phyloP scores from a whole-genome alignment of 169 alveolate species.

The Plasmodium malariae region DNA sequence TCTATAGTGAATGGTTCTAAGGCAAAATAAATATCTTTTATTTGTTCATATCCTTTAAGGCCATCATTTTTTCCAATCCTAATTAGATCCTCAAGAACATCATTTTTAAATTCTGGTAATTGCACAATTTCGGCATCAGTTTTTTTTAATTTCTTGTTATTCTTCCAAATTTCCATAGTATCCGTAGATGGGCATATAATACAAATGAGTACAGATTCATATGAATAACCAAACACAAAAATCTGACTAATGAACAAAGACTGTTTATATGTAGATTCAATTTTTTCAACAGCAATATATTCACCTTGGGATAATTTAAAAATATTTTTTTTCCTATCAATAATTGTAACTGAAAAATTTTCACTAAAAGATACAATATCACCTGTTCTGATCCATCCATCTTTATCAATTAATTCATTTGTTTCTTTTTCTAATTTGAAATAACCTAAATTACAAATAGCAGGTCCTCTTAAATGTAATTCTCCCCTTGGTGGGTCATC shows the following conservation, averaged over 20 bases:
- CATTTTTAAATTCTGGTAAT: constrained; percentile 69
- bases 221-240: constrained; percentile 82
- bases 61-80: constrained; percentile 77
- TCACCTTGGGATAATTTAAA: constrained; percentile 97
- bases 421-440: constrained; percentile 92
- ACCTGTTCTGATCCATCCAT: constrained; percentile 95
- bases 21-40: constrained; percentile 83
- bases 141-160: constrained; percentile 66
- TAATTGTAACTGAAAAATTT: constrained; percentile 91
- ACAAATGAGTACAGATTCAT: constrained; percentile 74
- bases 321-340: constrained; percentile 96
- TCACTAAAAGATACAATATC: constrained; percentile 91
- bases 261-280: constrained; percentile 85
- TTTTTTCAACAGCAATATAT: constrained; percentile 96
- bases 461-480: constrained; percentile 91
- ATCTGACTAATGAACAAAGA: constrained; percentile 82
- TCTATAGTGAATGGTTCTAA: constrained; percentile 84
- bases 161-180: constrained; percentile 77
- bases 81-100: constrained; percentile 77
- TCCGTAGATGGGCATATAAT: constrained; percentile 80
- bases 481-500: constrained; percentile 95
- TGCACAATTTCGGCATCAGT: constrained; percentile 43
- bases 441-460: constrained; percentile 91
- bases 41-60: constrained; percentile 85
- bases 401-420: constrained; percentile 86